Conservation (phyloP, 495 filamentous ascomycete species). For the Aspergillus bridgeri region DNA sequence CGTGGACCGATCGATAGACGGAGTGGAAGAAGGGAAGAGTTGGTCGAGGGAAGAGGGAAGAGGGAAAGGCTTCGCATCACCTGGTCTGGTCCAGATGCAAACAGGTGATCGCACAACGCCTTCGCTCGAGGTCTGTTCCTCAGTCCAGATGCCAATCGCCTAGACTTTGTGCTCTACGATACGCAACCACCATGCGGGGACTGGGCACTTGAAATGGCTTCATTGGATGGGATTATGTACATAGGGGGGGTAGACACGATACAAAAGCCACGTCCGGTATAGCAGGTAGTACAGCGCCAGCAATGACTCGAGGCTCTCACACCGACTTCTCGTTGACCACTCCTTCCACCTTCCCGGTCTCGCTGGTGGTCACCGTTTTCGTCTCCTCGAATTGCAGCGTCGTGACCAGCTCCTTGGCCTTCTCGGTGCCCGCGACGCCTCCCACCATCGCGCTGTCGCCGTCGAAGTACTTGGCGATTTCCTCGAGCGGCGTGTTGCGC, state of each 20-base stretch:
- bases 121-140: background rate
- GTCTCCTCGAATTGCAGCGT: slow-evolving; percentile 10
- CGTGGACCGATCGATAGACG: no score
- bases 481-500: slow-evolving; percentile 60
- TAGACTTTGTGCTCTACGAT: no score
- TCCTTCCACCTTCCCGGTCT: slow-evolving; percentile 3
- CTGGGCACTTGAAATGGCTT: background rate
- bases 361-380: slow-evolving; percentile 2
- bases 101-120: background rate
- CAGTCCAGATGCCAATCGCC: background rate
- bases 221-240: background rate
- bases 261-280: no score
- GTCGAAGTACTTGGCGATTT: slow-evolving; percentile 60
- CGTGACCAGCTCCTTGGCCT: slow-evolving; percentile 10
- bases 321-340: slow-evolving; percentile 4
- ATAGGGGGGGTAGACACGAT: background rate
- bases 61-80: background rate
- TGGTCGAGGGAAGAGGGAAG: background rate
- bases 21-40: background rate
- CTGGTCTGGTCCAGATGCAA: background rate
- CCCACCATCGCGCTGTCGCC: slow-evolving; percentile 52
- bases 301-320: no score
- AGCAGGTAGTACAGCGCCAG: no score
- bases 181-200: background rate
- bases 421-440: slow-evolving; percentile 33